Percentiles rank a stretch among this genome's conserved stretches.
phyloP scores from a whole-genome alignment of 2,329 filamentous ascomycete species.

The Penicillium sclerotigenum region DNA sequence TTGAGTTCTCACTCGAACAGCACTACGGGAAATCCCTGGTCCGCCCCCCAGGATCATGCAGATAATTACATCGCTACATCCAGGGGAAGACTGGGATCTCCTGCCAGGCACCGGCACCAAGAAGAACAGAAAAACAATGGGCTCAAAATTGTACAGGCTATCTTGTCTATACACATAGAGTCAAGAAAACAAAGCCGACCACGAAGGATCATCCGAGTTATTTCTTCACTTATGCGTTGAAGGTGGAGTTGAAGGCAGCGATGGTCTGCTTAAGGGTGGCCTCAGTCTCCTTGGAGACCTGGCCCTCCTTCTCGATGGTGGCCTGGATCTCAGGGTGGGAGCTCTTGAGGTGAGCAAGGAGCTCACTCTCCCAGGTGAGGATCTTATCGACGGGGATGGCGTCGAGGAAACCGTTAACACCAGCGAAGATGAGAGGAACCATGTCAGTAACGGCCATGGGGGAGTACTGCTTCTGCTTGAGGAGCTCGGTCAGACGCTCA shows the following conservation, averaged over 20 bases:
- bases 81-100: conserved; percentile 21
- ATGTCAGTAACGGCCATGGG: conserved; percentile 99
- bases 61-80: conserved; percentile 30
- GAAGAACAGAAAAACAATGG: conserved; percentile 41
- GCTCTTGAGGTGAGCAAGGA: conserved; percentile 85
- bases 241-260: conserved; percentile 87
- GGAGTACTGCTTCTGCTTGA: conserved; percentile 99
- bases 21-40: conserved; percentile 9
- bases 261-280: conserved; percentile 65
- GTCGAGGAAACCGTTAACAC: conserved; percentile 97
- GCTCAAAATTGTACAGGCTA: conserved; percentile 47
- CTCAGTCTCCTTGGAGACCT: conserved; percentile 88
- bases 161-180: conserved; percentile 45
- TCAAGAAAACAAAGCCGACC: conserved; percentile 40
- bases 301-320: conserved; percentile 92
- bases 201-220: conserved; percentile 33
- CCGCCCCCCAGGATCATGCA: conserved; percentile 11
- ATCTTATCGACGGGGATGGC: conserved; percentile 85
- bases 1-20: conserved; percentile 10
- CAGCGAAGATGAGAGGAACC: conserved; percentile 98
- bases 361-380: conserved; percentile 89
- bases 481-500: conserved; percentile 97
- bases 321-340: conserved; percentile 81
- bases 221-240: conserved; percentile 52
- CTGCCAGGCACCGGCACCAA: conserved; percentile 16